Evolutionary conservation across 768 basidiomycete species (phyloP), one percentile per base, ranked within the genome.

Genomic region (Tricholoma flavovirens): DNA sequence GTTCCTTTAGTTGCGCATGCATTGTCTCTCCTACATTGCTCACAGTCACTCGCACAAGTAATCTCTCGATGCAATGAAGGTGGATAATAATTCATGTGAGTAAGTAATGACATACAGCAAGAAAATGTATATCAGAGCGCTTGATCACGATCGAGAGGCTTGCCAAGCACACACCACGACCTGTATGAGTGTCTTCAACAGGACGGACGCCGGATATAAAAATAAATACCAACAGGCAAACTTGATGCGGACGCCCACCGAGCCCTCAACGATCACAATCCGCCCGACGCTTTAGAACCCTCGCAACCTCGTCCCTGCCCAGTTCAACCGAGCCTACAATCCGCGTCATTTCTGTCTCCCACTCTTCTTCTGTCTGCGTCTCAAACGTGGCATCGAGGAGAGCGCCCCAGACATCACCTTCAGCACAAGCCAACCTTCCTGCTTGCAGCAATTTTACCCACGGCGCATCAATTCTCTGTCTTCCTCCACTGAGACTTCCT

Each of bases 361-460:
- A 90, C 9, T 75, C 76, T 22, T 73, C 75, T 17, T 80, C 77
- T 46, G 65, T 60, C 12, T 65, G 67, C 22, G 71, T 55, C 24
- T 81, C 80, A 61, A 84, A 84, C 11, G 81, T 82, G 10, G 71
- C 67, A 30, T 75, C 66, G 38, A 76, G 67, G 12, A 85, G 69
- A 43, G 65, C 69, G 4, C 74, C 67, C 77, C 86, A 86, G 33
- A 65, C 65, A 7, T 76, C 75, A 5, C 80, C 81, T 42, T 88
- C 83, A 19, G 84, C 69, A 2, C 78, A 82, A 21, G 93, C 71
- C 22, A 98, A 63, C 48, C 82, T 79, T 15, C 82, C 87, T 1
- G 88, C 87, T 55, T 87, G 84, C 15, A 88, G 66, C 35, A 95
- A 73, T 54, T 77, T 77, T 50, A 79, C 73, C 93, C 95, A 96